Percentiles rank a stretch among this genome's conserved stretches.
These are phyloP conservation scores for Thelonectria discophora DNA, from an alignment of 2,329 filamentous ascomycete genomes.

Conservation along the genomic window DNA sequence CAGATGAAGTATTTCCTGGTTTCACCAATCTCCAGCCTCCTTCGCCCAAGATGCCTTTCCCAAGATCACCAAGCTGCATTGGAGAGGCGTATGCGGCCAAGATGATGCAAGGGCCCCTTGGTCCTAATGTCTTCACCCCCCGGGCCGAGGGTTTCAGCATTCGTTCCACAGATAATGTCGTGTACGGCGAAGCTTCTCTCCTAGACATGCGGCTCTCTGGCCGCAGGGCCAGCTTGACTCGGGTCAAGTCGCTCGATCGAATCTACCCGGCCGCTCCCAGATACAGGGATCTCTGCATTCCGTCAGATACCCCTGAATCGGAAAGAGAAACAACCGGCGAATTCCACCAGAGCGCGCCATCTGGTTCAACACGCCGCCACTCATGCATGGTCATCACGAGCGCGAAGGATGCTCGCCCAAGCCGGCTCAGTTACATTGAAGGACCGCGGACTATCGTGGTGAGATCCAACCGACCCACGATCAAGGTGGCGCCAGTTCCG, in stretches of 20 bases:
- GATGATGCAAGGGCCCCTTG: constrained; percentile 27
- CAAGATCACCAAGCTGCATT: constrained; percentile 45
- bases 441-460: constrained; percentile 46
- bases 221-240: constrained; percentile 38
- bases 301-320: constrained; percentile 34
- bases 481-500: constrained; percentile 44
- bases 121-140: constrained; percentile 43
- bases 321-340: constrained; percentile 29
- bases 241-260: constrained; percentile 52
- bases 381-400: constrained; percentile 42
- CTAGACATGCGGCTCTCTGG: constrained; percentile 48
- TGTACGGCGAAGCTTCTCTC: constrained; percentile 53
- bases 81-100: constrained; percentile 45
- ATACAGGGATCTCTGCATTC: constrained; percentile 45
- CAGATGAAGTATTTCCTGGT: constrained; percentile 35
- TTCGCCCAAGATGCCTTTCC: constrained; percentile 26
- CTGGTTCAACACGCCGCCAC: constrained; percentile 33
- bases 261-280: constrained; percentile 44
- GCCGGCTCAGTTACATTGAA: constrained; percentile 40
- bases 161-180: constrained; percentile 48
- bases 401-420: constrained; percentile 33
- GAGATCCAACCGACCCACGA: constrained; percentile 40
- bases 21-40: constrained; percentile 36
- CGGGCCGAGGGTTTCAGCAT: constrained; percentile 48
- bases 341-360: constrained; percentile 18